phyloP scores from a whole-genome alignment of 352 stramenopile genomes.

The Globisporangium nunn region DNA sequence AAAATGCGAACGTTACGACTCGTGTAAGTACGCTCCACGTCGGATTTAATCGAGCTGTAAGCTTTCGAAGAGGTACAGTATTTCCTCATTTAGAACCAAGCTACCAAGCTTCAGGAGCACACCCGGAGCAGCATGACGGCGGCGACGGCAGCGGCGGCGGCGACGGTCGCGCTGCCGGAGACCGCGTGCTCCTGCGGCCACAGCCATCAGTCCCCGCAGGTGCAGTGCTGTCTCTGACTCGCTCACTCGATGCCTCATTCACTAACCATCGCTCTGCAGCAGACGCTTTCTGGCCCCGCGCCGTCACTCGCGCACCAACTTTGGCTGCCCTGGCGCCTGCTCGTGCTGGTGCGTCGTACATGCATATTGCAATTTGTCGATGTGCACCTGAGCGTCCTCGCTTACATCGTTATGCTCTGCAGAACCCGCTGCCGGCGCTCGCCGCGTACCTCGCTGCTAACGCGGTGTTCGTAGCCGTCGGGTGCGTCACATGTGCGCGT shows the following conservation, averaged over 20 bases:
- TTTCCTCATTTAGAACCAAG: no score
- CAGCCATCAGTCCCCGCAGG: conserved; percentile 13
- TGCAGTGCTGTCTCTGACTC: neutral
- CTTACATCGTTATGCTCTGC: neutral
- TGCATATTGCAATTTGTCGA: no score
- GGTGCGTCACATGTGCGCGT: conserved; percentile 14
- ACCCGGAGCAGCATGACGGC: conserved; percentile 1
- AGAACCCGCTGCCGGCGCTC: conserved; percentile 59
- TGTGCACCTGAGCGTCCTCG: neutral
- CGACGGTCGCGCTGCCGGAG: conserved; percentile 16
- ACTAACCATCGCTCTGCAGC: neutral
- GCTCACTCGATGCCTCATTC: neutral
- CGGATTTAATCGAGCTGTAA: no score
- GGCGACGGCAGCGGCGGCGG: no score
- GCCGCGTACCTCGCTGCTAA: conserved; percentile 48
- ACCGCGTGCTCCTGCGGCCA: conserved; percentile 26
- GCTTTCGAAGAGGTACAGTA: no score
- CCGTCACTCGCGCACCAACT: conserved; percentile 50
- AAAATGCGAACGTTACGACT: no score
- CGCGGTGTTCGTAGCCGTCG: conserved; percentile 47
- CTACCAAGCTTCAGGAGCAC: no score
- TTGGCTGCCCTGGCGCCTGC: conserved; percentile 61
- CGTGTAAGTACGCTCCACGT: no score
- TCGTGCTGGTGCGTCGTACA: conserved; percentile 33
- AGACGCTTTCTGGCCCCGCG: neutral